Conservation (phyloP, 345 rosid species). For the Eucalyptus erythrocorys region DNA sequence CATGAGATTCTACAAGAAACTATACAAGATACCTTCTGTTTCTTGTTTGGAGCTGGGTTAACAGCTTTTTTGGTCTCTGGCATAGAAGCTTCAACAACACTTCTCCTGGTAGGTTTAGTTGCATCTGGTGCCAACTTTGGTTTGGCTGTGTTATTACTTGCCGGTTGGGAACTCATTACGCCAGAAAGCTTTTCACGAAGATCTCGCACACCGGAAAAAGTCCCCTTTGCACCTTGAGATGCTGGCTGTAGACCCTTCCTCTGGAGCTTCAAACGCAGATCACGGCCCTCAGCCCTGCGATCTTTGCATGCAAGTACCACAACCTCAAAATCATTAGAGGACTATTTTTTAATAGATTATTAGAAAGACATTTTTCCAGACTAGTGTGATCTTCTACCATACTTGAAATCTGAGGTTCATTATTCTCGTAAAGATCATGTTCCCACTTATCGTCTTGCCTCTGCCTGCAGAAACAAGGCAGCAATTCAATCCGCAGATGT, state of each 20-base stretch:
- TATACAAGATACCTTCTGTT: slow-evolving; percentile 5
- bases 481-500: neutral
- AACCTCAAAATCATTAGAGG: slow-evolving; percentile 17
- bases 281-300: slow-evolving; percentile 54
- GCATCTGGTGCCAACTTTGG: slow-evolving; percentile 41
- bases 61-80: slow-evolving; percentile 44
- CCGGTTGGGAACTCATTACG: slow-evolving; percentile 41
- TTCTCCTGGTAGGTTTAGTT: slow-evolving; percentile 48
- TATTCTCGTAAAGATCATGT: slow-evolving; percentile 70
- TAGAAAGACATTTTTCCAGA: neutral
- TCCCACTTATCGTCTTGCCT: slow-evolving; percentile 98
- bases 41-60: slow-evolving; percentile 33
- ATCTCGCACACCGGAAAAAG: slow-evolving; percentile 50
- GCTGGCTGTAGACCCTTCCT: slow-evolving; percentile 35
- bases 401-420: slow-evolving; percentile 57
- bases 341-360: neutral
- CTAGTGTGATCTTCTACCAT: slow-evolving; percentile 12
- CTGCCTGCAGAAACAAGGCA: slow-evolving; percentile 46
- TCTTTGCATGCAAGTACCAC: slow-evolving; percentile 45
- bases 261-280: slow-evolving; percentile 93
- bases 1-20: neutral
- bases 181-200: slow-evolving; percentile 92
- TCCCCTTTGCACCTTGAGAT: slow-evolving; percentile 40
- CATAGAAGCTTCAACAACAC: slow-evolving; percentile 39
- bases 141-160: slow-evolving; percentile 32